These are phyloP conservation scores for Monilinia vaccinii-corymbosi DNA, from an alignment of 2,329 filamentous ascomycete species.

Conservation along the genomic window DNA sequence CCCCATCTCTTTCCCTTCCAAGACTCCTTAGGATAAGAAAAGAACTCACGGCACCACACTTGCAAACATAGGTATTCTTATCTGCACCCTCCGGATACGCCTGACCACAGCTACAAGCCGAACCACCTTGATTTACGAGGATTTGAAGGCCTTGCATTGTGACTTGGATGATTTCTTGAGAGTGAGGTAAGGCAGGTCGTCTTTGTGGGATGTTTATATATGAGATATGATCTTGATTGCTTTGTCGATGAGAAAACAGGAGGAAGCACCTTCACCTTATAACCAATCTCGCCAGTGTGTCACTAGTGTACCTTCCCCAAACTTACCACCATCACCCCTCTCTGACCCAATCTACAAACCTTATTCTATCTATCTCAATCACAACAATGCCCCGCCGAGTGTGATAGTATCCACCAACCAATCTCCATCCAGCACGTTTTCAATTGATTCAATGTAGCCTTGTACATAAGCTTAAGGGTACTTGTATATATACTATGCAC, in stretches of 20 bases:
- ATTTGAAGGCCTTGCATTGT: not conserved
- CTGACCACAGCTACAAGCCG: not conserved
- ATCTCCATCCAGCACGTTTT: not conserved
- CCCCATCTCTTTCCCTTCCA: not conserved
- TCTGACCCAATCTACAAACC: not conserved
- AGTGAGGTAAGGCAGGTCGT: not conserved
- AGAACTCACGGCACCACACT: not conserved
- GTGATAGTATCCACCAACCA: not conserved
- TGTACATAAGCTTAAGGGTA: too few relatives aligned
- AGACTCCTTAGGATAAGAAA: too few relatives aligned
- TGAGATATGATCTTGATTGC: too few relatives aligned
- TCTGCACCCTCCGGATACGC: not conserved
- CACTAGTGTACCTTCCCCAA: not conserved
- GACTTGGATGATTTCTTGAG: not conserved
- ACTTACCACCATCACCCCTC: not conserved
- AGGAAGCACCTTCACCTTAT: not conserved
- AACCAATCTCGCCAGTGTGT: not conserved
- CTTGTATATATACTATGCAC: not conserved
- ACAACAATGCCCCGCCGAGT: too few relatives aligned
- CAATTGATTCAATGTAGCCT: not conserved
- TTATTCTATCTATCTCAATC: not conserved
- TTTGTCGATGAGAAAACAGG: not conserved
- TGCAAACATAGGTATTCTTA: constrained; percentile 6
- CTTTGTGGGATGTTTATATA: not conserved
- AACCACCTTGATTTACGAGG: not conserved